Conservation (phyloP, 352 stramenopile genomes). For the Phytophthora pinifolia region DNA sequence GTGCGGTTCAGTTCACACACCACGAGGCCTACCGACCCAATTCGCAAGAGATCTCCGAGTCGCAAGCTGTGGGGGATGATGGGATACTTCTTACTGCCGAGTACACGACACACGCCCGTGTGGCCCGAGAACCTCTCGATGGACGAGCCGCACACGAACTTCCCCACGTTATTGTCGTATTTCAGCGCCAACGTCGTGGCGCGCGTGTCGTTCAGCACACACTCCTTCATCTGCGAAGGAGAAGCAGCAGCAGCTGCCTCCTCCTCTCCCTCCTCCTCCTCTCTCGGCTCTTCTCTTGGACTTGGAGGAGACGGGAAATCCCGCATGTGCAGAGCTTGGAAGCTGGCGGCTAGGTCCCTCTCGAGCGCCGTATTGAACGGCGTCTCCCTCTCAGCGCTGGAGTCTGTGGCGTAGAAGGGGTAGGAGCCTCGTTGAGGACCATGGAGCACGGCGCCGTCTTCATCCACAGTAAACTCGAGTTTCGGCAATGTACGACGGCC, state of each 20-base stretch:
- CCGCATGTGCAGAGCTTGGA: slow-evolving; percentile 58
- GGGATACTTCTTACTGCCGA: slow-evolving; percentile 87
- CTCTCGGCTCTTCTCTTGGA: slow-evolving; percentile 3
- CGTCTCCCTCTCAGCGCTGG: slow-evolving; percentile 12
- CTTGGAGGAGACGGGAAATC: slow-evolving; percentile 36
- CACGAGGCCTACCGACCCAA: slow-evolving; percentile 91
- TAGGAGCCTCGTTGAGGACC: slow-evolving; percentile 65
- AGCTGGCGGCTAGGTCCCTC: slow-evolving; percentile 48
- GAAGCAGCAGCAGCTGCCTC: neutral
- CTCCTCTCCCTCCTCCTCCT: slow-evolving; percentile 15
- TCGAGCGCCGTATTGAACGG: slow-evolving; percentile 34
- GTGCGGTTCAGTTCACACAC: slow-evolving; percentile 90
- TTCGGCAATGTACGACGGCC: slow-evolving; percentile 75
- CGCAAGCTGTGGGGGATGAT: slow-evolving; percentile 73
- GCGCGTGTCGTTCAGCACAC: slow-evolving; percentile 79
- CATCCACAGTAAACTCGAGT: slow-evolving; percentile 84
- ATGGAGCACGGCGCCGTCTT: slow-evolving; percentile 78
- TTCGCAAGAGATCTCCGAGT: slow-evolving; percentile 84
- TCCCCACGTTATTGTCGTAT: slow-evolving; percentile 57
- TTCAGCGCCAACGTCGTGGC: slow-evolving; percentile 79
- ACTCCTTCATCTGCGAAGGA: slow-evolving; percentile 71
- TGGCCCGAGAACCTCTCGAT: slow-evolving; percentile 92
- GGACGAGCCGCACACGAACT: slow-evolving; percentile 84
- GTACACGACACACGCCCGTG: slow-evolving; percentile 88
- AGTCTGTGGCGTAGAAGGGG: slow-evolving; percentile 27